phyloP scores from a whole-genome alignment of 208 protist species.

The Trypanosoma cruzi region DNA sequence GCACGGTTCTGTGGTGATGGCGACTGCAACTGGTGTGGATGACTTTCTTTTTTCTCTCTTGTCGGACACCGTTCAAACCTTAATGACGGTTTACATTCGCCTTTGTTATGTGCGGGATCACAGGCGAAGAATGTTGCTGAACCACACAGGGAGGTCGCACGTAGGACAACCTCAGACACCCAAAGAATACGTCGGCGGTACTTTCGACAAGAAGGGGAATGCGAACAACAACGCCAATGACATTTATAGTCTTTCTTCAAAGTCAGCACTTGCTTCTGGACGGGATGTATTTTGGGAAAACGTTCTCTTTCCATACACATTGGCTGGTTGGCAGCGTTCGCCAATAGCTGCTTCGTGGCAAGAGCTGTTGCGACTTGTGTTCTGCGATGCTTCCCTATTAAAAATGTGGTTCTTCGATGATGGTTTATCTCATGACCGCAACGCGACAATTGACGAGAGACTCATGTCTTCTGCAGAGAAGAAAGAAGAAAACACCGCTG shows the following conservation, averaged over 20 bases:
- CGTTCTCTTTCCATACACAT: slow-evolving; percentile 10
- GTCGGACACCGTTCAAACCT: slow-evolving; percentile 2
- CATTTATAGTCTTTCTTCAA: not conserved
- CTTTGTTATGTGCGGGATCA: slow-evolving; percentile 8
- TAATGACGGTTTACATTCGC: slow-evolving; percentile 14
- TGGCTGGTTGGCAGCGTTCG: not conserved
- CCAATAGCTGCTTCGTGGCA: slow-evolving; percentile 16
- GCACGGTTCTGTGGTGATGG: slow-evolving; percentile 18
- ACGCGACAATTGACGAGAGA: not conserved
- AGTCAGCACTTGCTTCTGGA: not conserved
- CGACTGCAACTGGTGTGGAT: not conserved
- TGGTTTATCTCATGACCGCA: not conserved
- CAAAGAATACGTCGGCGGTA: not conserved
- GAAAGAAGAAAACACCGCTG: not conserved
- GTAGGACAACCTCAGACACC: not conserved
- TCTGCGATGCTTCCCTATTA: slow-evolving; percentile 8
- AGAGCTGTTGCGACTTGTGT: slow-evolving; percentile 9
- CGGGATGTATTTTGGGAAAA: slow-evolving; percentile 4
- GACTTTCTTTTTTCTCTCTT: slow-evolving; percentile 5
- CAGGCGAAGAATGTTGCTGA: not conserved
- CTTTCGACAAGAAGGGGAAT: no score
- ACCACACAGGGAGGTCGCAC: no score
- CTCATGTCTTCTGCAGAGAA: not conserved
- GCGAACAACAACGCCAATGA: not conserved
- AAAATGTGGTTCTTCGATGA: slow-evolving; percentile 23